Evolutionary conservation across 371 early-diverging fungal species (phyloP), one percentile per base, ranked within the genome.

Genomic region (Lichtheimia corymbifera): DNA sequence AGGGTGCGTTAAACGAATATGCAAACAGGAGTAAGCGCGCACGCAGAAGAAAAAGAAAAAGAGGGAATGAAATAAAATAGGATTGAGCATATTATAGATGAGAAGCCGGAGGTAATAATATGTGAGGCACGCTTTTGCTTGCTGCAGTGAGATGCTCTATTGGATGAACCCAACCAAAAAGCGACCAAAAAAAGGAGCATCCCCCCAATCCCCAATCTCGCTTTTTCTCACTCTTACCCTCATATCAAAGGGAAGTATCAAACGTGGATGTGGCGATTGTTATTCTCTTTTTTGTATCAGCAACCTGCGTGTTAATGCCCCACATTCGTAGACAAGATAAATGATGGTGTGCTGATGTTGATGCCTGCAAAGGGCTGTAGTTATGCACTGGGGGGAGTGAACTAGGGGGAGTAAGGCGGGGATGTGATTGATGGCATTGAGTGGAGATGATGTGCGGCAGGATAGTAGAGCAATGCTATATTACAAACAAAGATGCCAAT

Each of bases 1-100:
- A 35, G 11, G 18, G 27, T 59, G 54, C 52, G 58, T 35, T 12
- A 49, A 54, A 35, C 35, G 35, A 11, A 35, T 35, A 35, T 35
- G 35, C 2, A 24, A 63, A n/a, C 17, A 43, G 35, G 40, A 18
- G n/a, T 30, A 18, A 54, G 54, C 9, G 5, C 17, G n/a, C 28
- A 22, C 12, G 28, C 12, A 54, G 35, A 54, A 40, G 40, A 54
- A 40, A 54, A 11, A 54, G 27, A 35, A 12, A 54, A 13, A 54
- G 11, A 47, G 5, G 5, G 1, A 47, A 13, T 18, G 5, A 12
- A 47, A 18, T 47, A 5, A 12, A 47, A 18, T 47, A 5, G 11
- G n/a, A 18, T 47, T 2, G 18, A 47, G 18, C n/a, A 45, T 45
- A 5, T 6, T 45, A 47, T 47, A 47, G 15, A 47, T 47, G 47